A percentile compares a stretch with the other conserved stretches of the same genome.
Evolutionary conservation across 1,284 basidiomycete species (phyloP).

Genomic region (Trichosporon asahii): DNA sequence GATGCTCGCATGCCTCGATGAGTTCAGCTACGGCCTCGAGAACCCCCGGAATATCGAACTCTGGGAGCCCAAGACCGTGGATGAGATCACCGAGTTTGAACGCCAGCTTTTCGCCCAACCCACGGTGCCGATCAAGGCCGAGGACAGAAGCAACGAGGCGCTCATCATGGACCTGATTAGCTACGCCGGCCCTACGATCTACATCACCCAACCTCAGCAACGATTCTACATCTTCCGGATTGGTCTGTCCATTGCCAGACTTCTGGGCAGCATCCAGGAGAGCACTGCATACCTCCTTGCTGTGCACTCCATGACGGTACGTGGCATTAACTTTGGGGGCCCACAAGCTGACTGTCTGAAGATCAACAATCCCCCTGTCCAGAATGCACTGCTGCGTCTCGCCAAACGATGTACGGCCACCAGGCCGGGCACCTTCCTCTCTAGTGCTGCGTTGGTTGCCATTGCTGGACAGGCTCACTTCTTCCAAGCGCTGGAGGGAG

Average conservation of each 20-base stretch:
- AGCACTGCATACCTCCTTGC: slow-evolving; percentile 28
- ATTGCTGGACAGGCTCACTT: slow-evolving; percentile 27
- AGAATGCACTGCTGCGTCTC: slow-evolving; percentile 17
- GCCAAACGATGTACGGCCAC: slow-evolving; percentile 14
- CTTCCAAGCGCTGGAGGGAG: slow-evolving; percentile 9
- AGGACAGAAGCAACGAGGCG: slow-evolving; percentile 20
- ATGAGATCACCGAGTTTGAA: slow-evolving; percentile 25
- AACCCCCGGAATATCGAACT: slow-evolving; percentile 16
- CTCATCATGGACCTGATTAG: slow-evolving; percentile 31
- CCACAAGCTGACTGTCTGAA: slow-evolving; percentile 5
- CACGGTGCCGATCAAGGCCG: neutral
- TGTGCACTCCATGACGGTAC: slow-evolving; percentile 23
- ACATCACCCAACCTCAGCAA: slow-evolving; percentile 24
- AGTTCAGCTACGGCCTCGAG: slow-evolving; percentile 29
- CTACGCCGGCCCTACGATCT: slow-evolving; percentile 35
- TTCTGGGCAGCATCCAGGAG: slow-evolving; percentile 22
- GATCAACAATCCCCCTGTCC: slow-evolving; percentile 18
- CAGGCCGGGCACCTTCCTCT: slow-evolving; percentile 22
- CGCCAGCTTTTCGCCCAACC: neutral
- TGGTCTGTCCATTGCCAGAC: slow-evolving; percentile 28
- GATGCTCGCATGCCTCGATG: slow-evolving; percentile 21
- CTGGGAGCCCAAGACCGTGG: slow-evolving; percentile 17
- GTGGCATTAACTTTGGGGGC: neutral
- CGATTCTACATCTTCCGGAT: slow-evolving; percentile 24
- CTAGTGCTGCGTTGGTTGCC: slow-evolving; percentile 21